Conservation (phyloP, 257 asterid genomes). For the Gentiana macrophylla region DNA sequence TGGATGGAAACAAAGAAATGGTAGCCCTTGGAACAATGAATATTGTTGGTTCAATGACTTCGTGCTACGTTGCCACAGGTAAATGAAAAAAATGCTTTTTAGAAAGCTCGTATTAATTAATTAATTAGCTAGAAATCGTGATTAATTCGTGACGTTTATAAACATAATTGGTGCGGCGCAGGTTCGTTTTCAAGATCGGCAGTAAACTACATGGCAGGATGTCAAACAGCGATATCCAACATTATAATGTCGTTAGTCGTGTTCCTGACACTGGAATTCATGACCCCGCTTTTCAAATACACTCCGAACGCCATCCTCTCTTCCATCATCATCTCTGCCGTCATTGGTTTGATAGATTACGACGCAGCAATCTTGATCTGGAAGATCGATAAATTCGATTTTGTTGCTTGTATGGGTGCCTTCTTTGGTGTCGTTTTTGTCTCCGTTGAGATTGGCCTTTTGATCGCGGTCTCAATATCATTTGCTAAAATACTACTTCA, state of each 20-base stretch:
- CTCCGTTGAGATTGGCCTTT: constrained; percentile 77
- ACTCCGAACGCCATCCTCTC: constrained; percentile 90
- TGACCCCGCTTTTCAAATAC: constrained; percentile 84
- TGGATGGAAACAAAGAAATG: constrained; percentile 96
- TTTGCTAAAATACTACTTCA: constrained; percentile 79
- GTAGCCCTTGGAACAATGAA: constrained; percentile 96
- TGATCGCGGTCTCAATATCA: constrained; percentile 81
- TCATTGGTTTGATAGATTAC: constrained; percentile 71
- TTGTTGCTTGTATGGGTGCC: constrained; percentile 93
- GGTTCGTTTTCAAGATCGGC: constrained; percentile 97
- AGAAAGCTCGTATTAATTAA: too few species aligned
- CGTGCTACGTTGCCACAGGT: constrained; percentile 97
- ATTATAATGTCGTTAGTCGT: constrained; percentile 78
- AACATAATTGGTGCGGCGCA: constrained; percentile 11
- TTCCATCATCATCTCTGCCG: constrained; percentile 92
- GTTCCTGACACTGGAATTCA: constrained; percentile 54
- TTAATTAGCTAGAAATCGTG: too few species aligned
- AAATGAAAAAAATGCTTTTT: not conserved
- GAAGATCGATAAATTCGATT: constrained; percentile 86
- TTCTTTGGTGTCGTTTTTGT: constrained; percentile 74
- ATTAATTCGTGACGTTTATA: too few species aligned
- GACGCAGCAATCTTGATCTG: constrained; percentile 71
- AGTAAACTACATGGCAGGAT: constrained; percentile 91
- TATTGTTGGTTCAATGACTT: constrained; percentile 85
- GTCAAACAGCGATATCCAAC: constrained; percentile 88